Base-by-base conservation (phyloP, 1,284 basidiomycete species). In the Moesziomyces sp. region DNA sequence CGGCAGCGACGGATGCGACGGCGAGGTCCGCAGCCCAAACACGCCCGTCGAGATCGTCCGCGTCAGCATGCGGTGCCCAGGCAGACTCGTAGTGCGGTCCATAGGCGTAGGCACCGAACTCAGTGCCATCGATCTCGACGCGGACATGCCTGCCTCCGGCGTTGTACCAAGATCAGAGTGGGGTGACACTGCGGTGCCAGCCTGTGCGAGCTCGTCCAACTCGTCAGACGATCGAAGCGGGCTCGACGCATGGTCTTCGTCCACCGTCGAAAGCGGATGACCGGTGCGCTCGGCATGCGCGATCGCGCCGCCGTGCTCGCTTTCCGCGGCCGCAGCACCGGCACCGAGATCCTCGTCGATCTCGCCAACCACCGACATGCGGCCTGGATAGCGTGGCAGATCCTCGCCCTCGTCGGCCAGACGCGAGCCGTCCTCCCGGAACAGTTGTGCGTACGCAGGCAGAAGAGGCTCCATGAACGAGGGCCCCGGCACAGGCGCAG, bases 361-460 rank as follows among this genome's bases (percentile, higher is more conserved):
- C 58, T 71, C 73, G 21, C 72, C 72, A 2, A 74, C 54, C 21
- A 74, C 72, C 40, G 72, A 70, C 66, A 74, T 74, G 21, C 70
- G 65, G 11, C 76, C 78, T 0, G 80, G 80, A 47, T 83, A 84
- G 23, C 73, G 73, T n/a, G 82, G 82, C 34, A 84, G 67, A 44
- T 81, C 79, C 38, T 84, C 82, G 10, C 77, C 77, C 24, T 83
- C 81, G 46, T 84, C 82, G 5, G 75, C 81, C 42, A 84, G 67
- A 6, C 82, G 69, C 23, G 82, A 83, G 42, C 82, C 82, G 24
- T 84, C 82, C 48, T 83, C 82, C 16, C 81, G 69, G 74, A 84
- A 84, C 6, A 84, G 68, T 53, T 84, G 82, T 14, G 80, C 76
- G 55, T 84, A 84, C 0, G 81, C 81, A 13, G 82, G 82, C 43